Conservation (phyloP, 345 rosid species). For the Eucalyptus tenuipes region DNA sequence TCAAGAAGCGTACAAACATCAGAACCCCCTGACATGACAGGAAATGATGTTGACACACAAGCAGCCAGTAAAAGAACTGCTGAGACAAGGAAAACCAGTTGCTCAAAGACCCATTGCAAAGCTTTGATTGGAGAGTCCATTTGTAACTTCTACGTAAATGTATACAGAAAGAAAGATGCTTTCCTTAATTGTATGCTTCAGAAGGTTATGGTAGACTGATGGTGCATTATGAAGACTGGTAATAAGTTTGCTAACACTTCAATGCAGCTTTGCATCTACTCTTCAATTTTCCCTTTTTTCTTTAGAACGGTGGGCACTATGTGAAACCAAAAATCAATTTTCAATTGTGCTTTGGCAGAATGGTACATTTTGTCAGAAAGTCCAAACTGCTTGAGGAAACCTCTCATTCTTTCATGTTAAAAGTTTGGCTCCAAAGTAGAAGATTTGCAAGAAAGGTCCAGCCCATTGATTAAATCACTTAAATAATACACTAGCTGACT, state of each 20-base stretch:
- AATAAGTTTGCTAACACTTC: neutral
- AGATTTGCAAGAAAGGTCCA: neutral
- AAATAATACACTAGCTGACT: neutral
- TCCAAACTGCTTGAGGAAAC: neutral
- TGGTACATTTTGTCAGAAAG: neutral
- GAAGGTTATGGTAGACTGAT: neutral
- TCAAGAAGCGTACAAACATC: neutral
- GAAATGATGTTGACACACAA: neutral
- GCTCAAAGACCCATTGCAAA: neutral
- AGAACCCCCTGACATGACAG: neutral
- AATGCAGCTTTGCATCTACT: neutral
- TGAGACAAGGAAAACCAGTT: neutral
- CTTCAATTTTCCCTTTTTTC: neutral
- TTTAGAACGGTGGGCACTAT: neutral
- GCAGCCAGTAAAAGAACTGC: neutral
- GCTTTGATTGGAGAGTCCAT: neutral
- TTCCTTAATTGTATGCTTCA: neutral
- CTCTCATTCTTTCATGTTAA: neutral
- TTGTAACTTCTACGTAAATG: neutral
- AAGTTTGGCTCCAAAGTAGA: neutral
- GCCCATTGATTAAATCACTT: neutral
- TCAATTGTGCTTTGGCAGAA: neutral
- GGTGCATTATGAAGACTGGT: neutral
- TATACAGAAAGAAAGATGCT: neutral
- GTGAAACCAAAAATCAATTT: neutral